Evolutionary conservation across 139 green algal genomes (phyloP).

Genomic region (Volvox africanus): DNA sequence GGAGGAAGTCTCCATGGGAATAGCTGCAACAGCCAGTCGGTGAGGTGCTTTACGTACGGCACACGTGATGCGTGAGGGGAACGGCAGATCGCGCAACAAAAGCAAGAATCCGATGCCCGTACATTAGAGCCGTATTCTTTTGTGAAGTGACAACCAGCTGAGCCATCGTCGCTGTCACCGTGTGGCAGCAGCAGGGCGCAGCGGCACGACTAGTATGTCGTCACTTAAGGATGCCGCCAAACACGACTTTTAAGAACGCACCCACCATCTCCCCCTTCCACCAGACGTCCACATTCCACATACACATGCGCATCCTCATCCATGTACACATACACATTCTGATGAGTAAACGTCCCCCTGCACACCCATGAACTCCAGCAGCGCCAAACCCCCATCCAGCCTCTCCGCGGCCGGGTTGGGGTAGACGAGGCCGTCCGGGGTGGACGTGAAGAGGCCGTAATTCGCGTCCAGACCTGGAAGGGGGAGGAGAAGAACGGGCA

Average conservation of each 20-base stretch:
- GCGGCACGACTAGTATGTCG: too few species aligned
- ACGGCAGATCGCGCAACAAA: too few species aligned
- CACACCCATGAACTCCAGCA: conserved; percentile 84
- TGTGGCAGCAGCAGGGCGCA: neutral
- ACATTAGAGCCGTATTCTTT: too few species aligned
- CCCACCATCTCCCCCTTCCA: neutral
- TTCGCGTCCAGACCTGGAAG: conserved; percentile 55
- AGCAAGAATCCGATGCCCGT: too few species aligned
- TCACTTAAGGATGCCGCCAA: too few species aligned
- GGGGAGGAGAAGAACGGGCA: neutral
- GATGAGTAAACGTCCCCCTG: neutral
- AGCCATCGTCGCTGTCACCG: too few species aligned
- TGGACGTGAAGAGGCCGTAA: conserved; percentile 77
- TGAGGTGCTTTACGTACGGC: too few species aligned
- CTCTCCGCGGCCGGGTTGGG: conserved; percentile 74
- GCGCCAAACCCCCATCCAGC: conserved; percentile 57
- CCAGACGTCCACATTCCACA: too few species aligned
- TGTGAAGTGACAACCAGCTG: too few species aligned
- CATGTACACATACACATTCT: neutral
- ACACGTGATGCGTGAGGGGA: too few species aligned
- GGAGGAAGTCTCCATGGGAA: too few species aligned
- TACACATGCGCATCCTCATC: neutral
- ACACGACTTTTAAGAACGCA: neutral
- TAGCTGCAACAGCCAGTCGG: too few species aligned
- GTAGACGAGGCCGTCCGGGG: conserved; percentile 68